Evolutionary conservation across 768 basidiomycete genomes (phyloP).

Genomic region (Polyporus arcularius): DNA sequence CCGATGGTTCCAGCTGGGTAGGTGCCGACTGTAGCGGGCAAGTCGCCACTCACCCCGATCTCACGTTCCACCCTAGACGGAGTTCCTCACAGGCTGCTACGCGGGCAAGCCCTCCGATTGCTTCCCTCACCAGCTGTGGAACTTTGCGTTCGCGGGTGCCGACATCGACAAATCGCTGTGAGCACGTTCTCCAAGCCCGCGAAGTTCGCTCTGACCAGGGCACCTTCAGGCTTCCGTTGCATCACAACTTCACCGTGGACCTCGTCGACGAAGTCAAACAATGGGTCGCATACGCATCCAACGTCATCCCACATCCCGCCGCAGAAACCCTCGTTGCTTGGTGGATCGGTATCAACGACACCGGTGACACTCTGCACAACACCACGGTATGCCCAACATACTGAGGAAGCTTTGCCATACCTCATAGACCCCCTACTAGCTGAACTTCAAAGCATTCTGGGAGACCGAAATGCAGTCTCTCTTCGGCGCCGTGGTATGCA

Average conservation of each 20-base stretch:
- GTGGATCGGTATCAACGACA: slow-evolving; percentile 66
- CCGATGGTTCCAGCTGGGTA: slow-evolving; percentile 57
- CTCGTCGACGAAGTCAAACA: slow-evolving; percentile 53
- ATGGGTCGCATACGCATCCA: slow-evolving; percentile 46
- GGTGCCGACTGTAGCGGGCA: background rate
- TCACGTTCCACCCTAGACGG: slow-evolving; percentile 35
- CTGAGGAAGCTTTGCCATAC: too few relatives aligned
- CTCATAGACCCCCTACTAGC: slow-evolving; percentile 32
- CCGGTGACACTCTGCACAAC: slow-evolving; percentile 49
- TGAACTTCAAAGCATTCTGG: slow-evolving; percentile 53
- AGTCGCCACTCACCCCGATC: background rate
- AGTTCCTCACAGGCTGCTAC: slow-evolving; percentile 55
- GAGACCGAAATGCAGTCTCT: slow-evolving; percentile 49
- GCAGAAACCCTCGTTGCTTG: slow-evolving; percentile 49
- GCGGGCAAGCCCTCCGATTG: slow-evolving; percentile 45
- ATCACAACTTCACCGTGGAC: slow-evolving; percentile 48
- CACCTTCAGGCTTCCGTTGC: slow-evolving; percentile 42
- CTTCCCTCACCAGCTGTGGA: slow-evolving; percentile 47
- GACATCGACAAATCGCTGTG: slow-evolving; percentile 21
- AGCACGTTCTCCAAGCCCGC: background rate
- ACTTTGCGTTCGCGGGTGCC: slow-evolving; percentile 55
- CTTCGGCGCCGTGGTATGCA: slow-evolving; percentile 50
- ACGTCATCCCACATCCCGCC: slow-evolving; percentile 45
- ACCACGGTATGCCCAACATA: slow-evolving; percentile 17
- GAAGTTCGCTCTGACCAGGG: background rate